phyloP scores from a whole-genome alignment of 2,329 filamentous ascomycete species.

The Exophiala mesophila region DNA sequence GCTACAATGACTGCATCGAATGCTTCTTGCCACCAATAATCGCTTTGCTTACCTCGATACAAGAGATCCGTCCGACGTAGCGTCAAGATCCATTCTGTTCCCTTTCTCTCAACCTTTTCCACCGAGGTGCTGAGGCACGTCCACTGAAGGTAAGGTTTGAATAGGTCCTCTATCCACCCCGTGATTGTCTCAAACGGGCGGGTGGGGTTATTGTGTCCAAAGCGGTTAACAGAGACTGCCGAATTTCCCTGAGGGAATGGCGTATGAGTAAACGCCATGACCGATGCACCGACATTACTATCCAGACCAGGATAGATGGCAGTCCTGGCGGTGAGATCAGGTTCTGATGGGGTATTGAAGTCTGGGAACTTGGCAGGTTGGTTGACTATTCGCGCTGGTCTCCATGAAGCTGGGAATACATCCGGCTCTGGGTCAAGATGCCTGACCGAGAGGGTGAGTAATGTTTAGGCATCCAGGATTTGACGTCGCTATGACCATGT shows the following conservation, averaged over 20 bases:
- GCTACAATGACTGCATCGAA: constrained; percentile 51
- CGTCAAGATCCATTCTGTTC: constrained; percentile 30
- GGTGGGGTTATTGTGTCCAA: constrained; percentile 26
- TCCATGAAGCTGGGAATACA: constrained; percentile 20
- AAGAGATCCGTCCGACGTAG: constrained; percentile 24
- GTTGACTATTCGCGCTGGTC: constrained; percentile 3
- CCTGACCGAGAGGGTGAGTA: constrained; percentile 1
- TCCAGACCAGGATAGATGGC: constrained; percentile 24
- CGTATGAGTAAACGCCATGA: constrained; percentile 30
- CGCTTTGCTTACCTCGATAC: constrained; percentile 5
- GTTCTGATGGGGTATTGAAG: constrained; percentile 17
- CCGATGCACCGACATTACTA: constrained; percentile 29
- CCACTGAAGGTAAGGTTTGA: constrained; percentile 29
- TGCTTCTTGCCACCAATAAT: constrained; percentile 32
- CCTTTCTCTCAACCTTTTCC: constrained; percentile 29
- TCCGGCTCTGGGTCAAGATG: constrained; percentile 29
- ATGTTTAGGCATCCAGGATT: background rate
- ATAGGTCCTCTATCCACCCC: constrained; percentile 27
- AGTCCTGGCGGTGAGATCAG: constrained; percentile 27
- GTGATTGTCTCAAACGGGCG: constrained; percentile 27
- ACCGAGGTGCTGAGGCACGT: constrained; percentile 35
- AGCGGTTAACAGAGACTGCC: constrained; percentile 20
- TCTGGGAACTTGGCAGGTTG: constrained; percentile 23
- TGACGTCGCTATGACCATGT: background rate
- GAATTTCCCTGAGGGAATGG: constrained; percentile 28